Evolutionary conservation across 805 yeast genomes (phyloP), one percentile per base, ranked within the genome.

Genomic region (Ogataea methylovora): DNA sequence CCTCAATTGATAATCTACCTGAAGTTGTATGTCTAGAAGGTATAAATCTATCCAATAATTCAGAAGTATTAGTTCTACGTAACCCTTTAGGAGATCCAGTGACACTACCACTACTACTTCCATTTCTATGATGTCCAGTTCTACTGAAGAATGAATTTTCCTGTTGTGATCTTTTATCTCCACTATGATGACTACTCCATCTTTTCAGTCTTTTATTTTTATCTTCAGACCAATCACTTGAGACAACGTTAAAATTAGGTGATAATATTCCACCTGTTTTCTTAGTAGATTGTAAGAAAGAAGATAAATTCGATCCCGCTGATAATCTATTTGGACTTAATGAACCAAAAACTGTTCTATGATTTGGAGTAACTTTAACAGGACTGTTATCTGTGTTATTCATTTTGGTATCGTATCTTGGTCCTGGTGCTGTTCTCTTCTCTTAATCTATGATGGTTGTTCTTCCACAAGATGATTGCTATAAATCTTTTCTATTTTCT

Each of bases 21-120:
- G 75, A 66, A 1, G 70, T 62, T 13, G 69, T 58, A 44, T 67
- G 72, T 32, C 79, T 52, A 22, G 73, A 60, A 3, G 85, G 85
- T 32, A 79, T 76, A 46, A 75, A 79, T 38, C 85, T 57, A 46
- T 79, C 84, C 11, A 54, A 27, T 26, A 54, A 34, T 32, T 56
- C 61, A 8, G 71, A 59, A 6, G 67, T 60, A 38, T 43, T 56
- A 19, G 55, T 54, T 34, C 53, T 39, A 26, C 56, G 54, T 16
- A 53, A 35, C 37, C 44, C 45, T 31, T 46, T 52, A 10, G 52
- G 48, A n/a, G 58, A 49, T 6, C 22, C 22, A 16, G 34, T 29
- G 17, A 18, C 13, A n/a, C 27, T 35, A 5, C 15, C 24, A 18
- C 20, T 30, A 14, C 22, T 27, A 27, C 22, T 27, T 17, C 7